Evolutionary conservation across 2,329 filamentous ascomycete species (phyloP), one percentile per base, ranked within the genome.

Genomic region (Lasiodiplodia sp.): DNA sequence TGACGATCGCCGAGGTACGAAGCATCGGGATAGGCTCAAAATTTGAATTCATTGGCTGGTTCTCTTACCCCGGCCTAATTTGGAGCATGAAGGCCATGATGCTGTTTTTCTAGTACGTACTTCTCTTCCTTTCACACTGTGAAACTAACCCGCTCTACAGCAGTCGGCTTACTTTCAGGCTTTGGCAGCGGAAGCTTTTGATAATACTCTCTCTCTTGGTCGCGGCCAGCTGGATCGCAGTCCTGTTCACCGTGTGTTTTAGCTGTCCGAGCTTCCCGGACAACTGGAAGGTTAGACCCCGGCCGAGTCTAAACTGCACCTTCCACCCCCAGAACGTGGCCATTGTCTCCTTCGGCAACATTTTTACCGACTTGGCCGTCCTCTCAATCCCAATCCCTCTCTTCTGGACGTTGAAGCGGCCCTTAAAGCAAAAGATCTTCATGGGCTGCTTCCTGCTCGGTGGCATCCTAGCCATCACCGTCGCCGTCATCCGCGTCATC

Each of bases 391-490:
- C 79, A 0, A 44, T 80, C 16, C 78, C 78, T 1, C 70, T 80
- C 18, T 71, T 80, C 3, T 80, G 75, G 75, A 72, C 70, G 3
- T 69, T 80, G 3, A 73, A 75, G 58, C 71, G 78, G 2, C 73
- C 74, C 0, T 23, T 76, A 1, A 73, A 69, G n/a, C 76, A 76
- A 64, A 80, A 79, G 65, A 67, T 81, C 21, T 72, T 73, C 8
- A 72, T 81, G 34, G 73, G 68, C 8, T n/a, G 78, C 1, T 70
- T 81, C 14, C 73, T 80, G 0, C 76, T 72, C 4, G 79, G 78
- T 4, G 77, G 78, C 21, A 49, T 79, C 4, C 78, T 80, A 62
- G 75, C 79, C 70, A 79, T 80, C 63, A 70, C 72, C 2, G 77
- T 78, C 1, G 78, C 79, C 25, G 74, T 80, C 56, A 72, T 79